phyloP scores from a whole-genome alignment of 768 basidiomycete genomes.

The Saitozyma podzolica region DNA sequence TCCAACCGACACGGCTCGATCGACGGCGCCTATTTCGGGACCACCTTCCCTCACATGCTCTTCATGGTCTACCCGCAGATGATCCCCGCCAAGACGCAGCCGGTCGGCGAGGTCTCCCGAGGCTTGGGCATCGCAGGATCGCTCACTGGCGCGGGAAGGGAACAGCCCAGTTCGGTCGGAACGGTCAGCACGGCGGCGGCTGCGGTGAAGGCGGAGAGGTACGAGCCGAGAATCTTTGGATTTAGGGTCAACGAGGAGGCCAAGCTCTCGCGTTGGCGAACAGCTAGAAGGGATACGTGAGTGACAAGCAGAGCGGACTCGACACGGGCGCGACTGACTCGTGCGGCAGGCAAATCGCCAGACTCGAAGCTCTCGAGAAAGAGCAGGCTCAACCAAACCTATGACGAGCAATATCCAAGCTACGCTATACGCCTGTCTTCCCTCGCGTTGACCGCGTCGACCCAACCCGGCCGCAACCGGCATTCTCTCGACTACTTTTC shows the following conservation, averaged over 20 bases:
- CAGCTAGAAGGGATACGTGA: constrained; percentile 82
- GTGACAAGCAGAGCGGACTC: constrained; percentile 35
- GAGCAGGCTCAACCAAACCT: constrained; percentile 29
- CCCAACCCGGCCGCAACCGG: no score
- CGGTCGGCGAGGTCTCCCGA: constrained; percentile 20
- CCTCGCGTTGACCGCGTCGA: not conserved
- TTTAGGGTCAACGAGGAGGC: constrained; percentile 95
- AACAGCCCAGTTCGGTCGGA: constrained; percentile 55
- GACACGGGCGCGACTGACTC: not conserved
- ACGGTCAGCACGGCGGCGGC: constrained; percentile 77
- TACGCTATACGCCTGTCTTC: not conserved
- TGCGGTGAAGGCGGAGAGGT: constrained; percentile 86
- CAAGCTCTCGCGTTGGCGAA: constrained; percentile 92
- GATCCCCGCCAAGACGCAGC: constrained; percentile 72
- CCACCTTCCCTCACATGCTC: constrained; percentile 93
- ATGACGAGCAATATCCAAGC: not conserved
- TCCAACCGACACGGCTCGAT: constrained; percentile 95
- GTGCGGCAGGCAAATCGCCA: constrained; percentile 55
- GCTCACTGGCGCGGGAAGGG: not conserved
- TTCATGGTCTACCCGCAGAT: constrained; percentile 96
- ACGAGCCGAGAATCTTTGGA: constrained; percentile 91
- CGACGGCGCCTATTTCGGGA: constrained; percentile 98
- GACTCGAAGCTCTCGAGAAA: constrained; percentile 55
- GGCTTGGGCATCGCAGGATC: constrained; percentile 1
- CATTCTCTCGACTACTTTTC: no score